Evolutionary conservation across 2,329 filamentous ascomycete genomes (phyloP).

Genomic region (Ophiocordyceps unilateralis): DNA sequence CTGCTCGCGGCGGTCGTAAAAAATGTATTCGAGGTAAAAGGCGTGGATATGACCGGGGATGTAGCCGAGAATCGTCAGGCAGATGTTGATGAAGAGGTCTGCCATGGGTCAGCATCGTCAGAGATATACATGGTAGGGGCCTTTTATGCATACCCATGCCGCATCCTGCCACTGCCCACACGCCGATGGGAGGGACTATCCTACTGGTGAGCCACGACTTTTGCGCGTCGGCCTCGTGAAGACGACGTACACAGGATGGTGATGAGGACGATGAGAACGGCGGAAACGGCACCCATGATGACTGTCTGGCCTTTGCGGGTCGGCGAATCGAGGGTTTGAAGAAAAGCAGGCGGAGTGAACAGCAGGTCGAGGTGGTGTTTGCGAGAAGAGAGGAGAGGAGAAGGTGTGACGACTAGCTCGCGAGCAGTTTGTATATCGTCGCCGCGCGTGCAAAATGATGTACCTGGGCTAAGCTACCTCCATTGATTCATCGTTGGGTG

Average conservation of each 20-base stretch:
- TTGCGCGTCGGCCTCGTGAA: background rate
- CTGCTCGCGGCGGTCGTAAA: slow-evolving; percentile 57
- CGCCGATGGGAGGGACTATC: slow-evolving; percentile 48
- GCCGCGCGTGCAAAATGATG: too few species aligned
- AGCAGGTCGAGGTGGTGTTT: too few species aligned
- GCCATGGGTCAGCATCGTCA: slow-evolving; percentile 5
- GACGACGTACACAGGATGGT: slow-evolving; percentile 31
- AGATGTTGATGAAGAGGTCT: slow-evolving; percentile 50
- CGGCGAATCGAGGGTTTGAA: too few species aligned
- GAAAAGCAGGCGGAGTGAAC: too few species aligned
- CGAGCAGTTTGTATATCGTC: too few species aligned
- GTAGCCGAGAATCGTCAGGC: slow-evolving; percentile 50
- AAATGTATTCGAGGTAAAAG: slow-evolving; percentile 71
- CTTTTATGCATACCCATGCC: slow-evolving; percentile 23
- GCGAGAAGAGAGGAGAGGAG: too few species aligned
- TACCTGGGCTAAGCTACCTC: too few species aligned
- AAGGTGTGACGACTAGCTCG: too few species aligned
- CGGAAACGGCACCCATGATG: slow-evolving; percentile 31
- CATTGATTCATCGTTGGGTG: background rate
- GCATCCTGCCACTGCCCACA: slow-evolving; percentile 47
- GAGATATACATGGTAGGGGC: background rate
- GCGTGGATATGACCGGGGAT: slow-evolving; percentile 66
- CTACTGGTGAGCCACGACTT: slow-evolving; percentile 6
- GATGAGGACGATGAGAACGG: slow-evolving; percentile 31
- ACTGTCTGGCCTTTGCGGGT: slow-evolving; percentile 4